Base-by-base conservation (phyloP, 140 eudicot genomes). In the Oenanthe javanica region DNA sequence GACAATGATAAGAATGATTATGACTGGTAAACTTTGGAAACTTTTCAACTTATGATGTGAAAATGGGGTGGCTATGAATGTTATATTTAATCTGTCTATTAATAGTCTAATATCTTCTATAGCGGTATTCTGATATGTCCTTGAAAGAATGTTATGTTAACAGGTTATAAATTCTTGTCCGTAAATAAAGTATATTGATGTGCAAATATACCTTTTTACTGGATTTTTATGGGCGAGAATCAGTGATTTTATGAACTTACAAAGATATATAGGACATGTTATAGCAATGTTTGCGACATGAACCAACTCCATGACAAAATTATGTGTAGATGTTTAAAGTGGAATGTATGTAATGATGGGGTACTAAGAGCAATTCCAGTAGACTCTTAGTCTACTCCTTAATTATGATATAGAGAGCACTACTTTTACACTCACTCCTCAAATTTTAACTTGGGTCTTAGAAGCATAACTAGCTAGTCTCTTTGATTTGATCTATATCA, bases 1-100 rank as follows among this genome's bases (percentile, higher is more conserved):
- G 97, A 95, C 67, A 88, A 88, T 52, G 96, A 90, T 79, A 95
- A 95, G 84, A 92, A 90, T 79, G 99, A 95, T 84, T 91, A 92
- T 81, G 99, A 95, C 78, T 95, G 99, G 99, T 95, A 92, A 72
- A 79, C 78, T 3, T 67, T 0, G 80, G 25, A 16, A 59, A 45
- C 21, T 19, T 18, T 15, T 10, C 12, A 9, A 5, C 13, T 0
- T 18, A 19, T 10, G 1, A 46, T 64, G 31, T 47, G 36, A 45
- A 23, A 19, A 4, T 48, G 0, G 0, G 25, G 55, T 74, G 77
- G 38, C 47, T 47, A 19, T 3, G 6, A n/a, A 19, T 74, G 31
- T 23, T 47, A 46, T 6, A 16, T 11, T 25, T 10, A 13, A 69
- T 69, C 74, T 69, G 46, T 11, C 74, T 6, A 13, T 50, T 50